Percentiles rank a stretch among this genome's conserved stretches.
These are phyloP conservation scores for Cordia subcordata DNA, from an alignment of 257 asterid species.

Conservation along the genomic window DNA sequence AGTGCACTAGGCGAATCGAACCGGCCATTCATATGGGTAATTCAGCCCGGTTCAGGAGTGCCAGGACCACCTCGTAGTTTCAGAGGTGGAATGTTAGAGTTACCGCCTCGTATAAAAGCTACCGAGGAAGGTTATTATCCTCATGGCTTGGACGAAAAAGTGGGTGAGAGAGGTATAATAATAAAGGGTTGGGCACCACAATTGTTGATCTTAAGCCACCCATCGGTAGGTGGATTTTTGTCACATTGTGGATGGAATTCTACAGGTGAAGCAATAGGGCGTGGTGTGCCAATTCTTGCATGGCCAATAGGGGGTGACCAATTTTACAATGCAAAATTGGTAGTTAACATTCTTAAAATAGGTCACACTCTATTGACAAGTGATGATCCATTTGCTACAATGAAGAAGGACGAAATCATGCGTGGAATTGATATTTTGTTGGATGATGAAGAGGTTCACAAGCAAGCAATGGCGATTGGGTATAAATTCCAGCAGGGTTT, in stretches of 20 bases:
- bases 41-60: conserved; percentile 50
- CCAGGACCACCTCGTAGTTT: conserved; percentile 35
- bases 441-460: conserved; percentile 46
- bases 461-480: conserved; percentile 28
- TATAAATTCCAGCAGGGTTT: conserved; percentile 38
- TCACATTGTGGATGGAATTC: conserved; percentile 89
- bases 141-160: conserved; percentile 31
- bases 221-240: conserved; percentile 53
- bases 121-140: conserved; percentile 50
- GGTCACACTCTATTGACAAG: conserved; percentile 37
- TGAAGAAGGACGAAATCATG: conserved; percentile 40
- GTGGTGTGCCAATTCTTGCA: conserved; percentile 56
- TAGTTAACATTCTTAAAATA: conserved; percentile 35
- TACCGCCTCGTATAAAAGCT: conserved; percentile 11
- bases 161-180: conserved; percentile 48
- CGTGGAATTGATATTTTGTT: conserved; percentile 43
- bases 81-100: too few relatives aligned
- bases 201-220: conserved; percentile 50
- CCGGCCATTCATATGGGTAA: conserved; percentile 63
- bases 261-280: conserved; percentile 52
- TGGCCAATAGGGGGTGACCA: conserved; percentile 92
- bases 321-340: conserved; percentile 44
- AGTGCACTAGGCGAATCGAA: conserved; percentile 42
- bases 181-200: conserved; percentile 87
- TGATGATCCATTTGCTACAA: conserved; percentile 30